phyloP scores from a whole-genome alignment of 305 asterid species.

The Solanum hybrid region DNA sequence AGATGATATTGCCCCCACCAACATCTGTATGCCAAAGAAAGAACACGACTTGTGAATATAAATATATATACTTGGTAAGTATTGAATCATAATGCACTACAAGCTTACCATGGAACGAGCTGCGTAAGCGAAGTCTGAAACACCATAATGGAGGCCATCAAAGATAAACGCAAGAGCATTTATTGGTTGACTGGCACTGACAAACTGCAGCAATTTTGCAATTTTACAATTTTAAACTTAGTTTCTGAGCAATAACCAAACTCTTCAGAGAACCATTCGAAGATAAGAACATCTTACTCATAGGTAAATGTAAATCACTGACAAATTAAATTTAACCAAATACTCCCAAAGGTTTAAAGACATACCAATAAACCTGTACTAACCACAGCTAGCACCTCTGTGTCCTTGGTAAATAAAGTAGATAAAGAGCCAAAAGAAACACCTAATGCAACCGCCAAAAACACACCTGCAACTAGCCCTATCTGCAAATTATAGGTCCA shows the following conservation, averaged over 20 bases:
- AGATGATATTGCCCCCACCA: slow-evolving; percentile 73
- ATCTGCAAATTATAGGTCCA: slow-evolving; percentile 28
- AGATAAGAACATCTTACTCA: not conserved
- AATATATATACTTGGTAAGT: not conserved
- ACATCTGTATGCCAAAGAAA: slow-evolving; percentile 44
- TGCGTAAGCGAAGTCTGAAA: slow-evolving; percentile 79
- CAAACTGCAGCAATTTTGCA: slow-evolving; percentile 49
- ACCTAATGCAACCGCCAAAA: slow-evolving; percentile 54
- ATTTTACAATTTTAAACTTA: not conserved
- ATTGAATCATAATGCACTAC: not conserved
- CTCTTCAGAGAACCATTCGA: not conserved
- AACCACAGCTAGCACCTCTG: slow-evolving; percentile 51
- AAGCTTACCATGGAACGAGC: slow-evolving; percentile 74
- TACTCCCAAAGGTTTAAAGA: not conserved
- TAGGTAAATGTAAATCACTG: not conserved
- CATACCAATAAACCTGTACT: slow-evolving; percentile 64
- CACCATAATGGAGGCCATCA: slow-evolving; percentile 91
- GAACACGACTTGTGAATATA: not conserved
- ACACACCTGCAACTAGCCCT: slow-evolving; percentile 56
- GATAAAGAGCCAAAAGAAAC: slow-evolving; percentile 60
- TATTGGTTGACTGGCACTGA: slow-evolving; percentile 79
- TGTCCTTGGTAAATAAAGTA: slow-evolving; percentile 58
- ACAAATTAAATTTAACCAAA: not conserved
- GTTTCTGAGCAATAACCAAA: not conserved
- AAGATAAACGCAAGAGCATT: slow-evolving; percentile 76